Conservation (phyloP, 2,329 filamentous ascomycete species). For the Lasiodiplodia gonubiensis region DNA sequence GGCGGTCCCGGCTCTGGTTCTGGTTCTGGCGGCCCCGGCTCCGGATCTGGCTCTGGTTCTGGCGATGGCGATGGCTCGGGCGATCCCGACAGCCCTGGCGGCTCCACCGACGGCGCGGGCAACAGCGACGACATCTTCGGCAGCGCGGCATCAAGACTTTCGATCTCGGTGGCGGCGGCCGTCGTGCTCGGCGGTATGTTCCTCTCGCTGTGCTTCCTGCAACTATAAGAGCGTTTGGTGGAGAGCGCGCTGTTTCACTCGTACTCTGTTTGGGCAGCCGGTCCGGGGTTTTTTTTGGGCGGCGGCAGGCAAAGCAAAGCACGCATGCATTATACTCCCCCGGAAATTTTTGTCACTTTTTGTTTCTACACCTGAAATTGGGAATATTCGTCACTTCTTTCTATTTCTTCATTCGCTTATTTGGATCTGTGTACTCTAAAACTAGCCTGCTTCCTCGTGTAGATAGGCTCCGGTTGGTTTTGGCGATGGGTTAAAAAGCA, state of each 20-base stretch:
- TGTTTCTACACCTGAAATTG: neutral
- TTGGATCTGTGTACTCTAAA: neutral
- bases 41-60: too few species aligned
- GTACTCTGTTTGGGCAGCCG: neutral
- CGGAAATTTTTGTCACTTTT: neutral
- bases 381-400: neutral
- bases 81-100: too few species aligned
- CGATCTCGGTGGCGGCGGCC: neutral
- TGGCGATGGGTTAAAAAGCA: neutral
- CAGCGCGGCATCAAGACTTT: neutral
- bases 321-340: neutral
- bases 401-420: neutral
- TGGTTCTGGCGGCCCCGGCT: too few species aligned
- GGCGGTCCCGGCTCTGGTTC: too few species aligned
- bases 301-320: neutral
- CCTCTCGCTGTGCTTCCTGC: neutral
- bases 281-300: neutral
- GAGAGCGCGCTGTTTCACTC: neutral
- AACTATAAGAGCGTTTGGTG: neutral
- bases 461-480: neutral
- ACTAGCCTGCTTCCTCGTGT: neutral
- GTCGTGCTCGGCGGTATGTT: neutral
- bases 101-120: neutral
- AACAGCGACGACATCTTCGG: neutral
- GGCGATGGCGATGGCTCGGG: too few species aligned